phyloP scores from a whole-genome alignment of 2,329 filamentous ascomycete species.

The Neobulgaria alba region DNA sequence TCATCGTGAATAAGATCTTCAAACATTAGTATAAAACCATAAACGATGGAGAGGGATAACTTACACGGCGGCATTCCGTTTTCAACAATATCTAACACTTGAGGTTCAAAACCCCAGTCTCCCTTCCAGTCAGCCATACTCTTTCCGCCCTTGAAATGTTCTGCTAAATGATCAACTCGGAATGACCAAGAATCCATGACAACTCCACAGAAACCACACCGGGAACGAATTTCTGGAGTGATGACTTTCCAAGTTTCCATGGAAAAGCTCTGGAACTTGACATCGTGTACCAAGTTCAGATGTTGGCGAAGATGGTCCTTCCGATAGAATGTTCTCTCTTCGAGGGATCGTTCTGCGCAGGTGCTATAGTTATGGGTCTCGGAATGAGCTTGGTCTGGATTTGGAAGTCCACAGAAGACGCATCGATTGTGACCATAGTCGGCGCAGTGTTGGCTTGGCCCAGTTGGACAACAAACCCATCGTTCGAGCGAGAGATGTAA shows the following conservation, averaged over 20 bases:
- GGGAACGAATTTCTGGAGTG: slow-evolving; percentile 51
- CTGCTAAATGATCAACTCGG: slow-evolving; percentile 55
- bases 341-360: slow-evolving; percentile 56
- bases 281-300: slow-evolving; percentile 50
- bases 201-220: slow-evolving; percentile 57
- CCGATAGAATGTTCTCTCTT: slow-evolving; percentile 57
- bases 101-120: slow-evolving; percentile 58
- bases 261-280: slow-evolving; percentile 53
- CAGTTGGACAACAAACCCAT: slow-evolving; percentile 56
- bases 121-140: slow-evolving; percentile 64
- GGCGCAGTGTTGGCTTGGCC: slow-evolving; percentile 46
- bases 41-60: slow-evolving; percentile 29
- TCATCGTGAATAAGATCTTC: slow-evolving; percentile 57
- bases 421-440: slow-evolving; percentile 50
- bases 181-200: slow-evolving; percentile 53
- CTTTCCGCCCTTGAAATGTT: slow-evolving; percentile 58
- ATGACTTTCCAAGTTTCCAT: slow-evolving; percentile 56
- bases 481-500: slow-evolving; percentile 55
- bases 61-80: slow-evolving; percentile 59
- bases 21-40: slow-evolving; percentile 8
- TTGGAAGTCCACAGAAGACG: slow-evolving; percentile 49
- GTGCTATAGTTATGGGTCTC: slow-evolving; percentile 52
- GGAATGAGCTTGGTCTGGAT: slow-evolving; percentile 47
- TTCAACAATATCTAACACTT: slow-evolving; percentile 54
- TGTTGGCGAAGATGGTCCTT: slow-evolving; percentile 62